Evolutionary conservation across 1,284 basidiomycete genomes (phyloP).

Genomic region (Mycena sp.): DNA sequence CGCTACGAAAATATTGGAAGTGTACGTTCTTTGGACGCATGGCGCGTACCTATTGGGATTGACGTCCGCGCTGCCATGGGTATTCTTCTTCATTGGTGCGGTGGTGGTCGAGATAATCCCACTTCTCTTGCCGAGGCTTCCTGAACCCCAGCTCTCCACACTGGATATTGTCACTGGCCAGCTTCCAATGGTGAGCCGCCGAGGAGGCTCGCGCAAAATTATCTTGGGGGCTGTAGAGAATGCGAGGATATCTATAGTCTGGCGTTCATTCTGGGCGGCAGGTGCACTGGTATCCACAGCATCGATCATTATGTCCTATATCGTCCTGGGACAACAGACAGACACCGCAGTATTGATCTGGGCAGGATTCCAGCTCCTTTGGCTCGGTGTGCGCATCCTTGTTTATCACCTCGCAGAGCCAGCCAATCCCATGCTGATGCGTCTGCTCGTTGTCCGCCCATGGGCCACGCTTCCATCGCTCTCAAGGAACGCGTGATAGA

Average conservation of each 20-base stretch:
- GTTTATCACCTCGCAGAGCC: not conserved
- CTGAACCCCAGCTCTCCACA: conserved; percentile 2
- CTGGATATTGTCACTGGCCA: conserved; percentile 32
- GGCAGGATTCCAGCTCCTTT: not conserved
- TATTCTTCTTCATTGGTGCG: conserved; percentile 28
- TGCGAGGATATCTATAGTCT: conserved; percentile 15
- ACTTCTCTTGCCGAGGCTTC: conserved; percentile 6
- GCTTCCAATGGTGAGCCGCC: conserved; percentile 22
- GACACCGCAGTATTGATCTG: not conserved
- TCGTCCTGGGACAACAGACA: conserved; percentile 22
- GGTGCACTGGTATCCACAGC: conserved; percentile 27
- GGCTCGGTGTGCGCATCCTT: not conserved
- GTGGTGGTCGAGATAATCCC: conserved; percentile 15
- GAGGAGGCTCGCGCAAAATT: conserved; percentile 28
- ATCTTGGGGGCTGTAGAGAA: conserved; percentile 28
- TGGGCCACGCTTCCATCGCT: conserved; percentile 11
- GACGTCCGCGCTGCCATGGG: conserved; percentile 21
- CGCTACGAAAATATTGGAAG: conserved; percentile 20
- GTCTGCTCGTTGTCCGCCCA: not conserved
- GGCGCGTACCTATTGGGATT: not conserved
- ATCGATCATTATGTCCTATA: conserved; percentile 29
- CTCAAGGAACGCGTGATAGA: conserved; percentile 28
- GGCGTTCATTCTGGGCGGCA: conserved; percentile 28
- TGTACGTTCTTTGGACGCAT: conserved; percentile 17
- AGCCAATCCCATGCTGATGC: not conserved